Evolutionary conservation across 176 grass and related monocot species (phyloP).

Genomic region (Pontederia paniculata): DNA sequence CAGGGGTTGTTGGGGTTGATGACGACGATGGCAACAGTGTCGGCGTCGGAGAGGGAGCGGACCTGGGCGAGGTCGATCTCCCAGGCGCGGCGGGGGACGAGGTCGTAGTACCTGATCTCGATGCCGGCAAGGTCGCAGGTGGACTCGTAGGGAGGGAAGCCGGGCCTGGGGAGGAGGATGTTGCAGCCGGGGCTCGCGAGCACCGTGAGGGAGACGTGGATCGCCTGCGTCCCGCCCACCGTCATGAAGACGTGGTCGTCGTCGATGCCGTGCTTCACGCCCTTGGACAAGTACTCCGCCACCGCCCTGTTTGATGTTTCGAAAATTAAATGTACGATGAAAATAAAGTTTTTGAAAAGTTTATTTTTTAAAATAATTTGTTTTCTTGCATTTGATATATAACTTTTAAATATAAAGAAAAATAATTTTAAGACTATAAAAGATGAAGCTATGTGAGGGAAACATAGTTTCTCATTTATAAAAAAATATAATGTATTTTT

Average conservation of each 20-base stretch:
- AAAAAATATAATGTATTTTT: too few species aligned
- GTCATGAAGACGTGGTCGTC: slow-evolving; percentile 60
- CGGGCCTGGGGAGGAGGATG: slow-evolving; percentile 64
- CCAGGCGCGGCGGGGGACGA: slow-evolving; percentile 41
- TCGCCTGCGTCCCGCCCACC: slow-evolving; percentile 52
- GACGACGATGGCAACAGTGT: slow-evolving; percentile 59
- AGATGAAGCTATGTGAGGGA: too few species aligned
- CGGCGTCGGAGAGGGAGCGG: slow-evolving; percentile 19
- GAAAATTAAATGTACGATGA: not conserved
- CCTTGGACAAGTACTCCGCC: slow-evolving; percentile 40
- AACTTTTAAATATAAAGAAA: too few species aligned
- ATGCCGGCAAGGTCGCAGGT: slow-evolving; percentile 58
- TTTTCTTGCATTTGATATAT: too few species aligned
- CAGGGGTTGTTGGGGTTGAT: slow-evolving; percentile 95
- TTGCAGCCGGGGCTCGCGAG: slow-evolving; percentile 41
- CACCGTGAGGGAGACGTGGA: slow-evolving; percentile 47
- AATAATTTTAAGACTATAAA: too few species aligned
- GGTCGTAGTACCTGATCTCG: slow-evolving; percentile 64
- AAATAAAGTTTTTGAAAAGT: too few species aligned
- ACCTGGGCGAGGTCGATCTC: slow-evolving; percentile 47
- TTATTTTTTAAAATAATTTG: too few species aligned
- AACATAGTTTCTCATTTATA: too few species aligned
- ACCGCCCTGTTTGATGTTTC: slow-evolving; percentile 40
- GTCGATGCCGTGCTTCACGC: slow-evolving; percentile 24
- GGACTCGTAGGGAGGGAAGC: slow-evolving; percentile 65